A percentile compares a stretch with the other conserved stretches of the same genome.
Conservation (phyloP, 257 asterid genomes). For the Gardenia jasminoides region DNA sequence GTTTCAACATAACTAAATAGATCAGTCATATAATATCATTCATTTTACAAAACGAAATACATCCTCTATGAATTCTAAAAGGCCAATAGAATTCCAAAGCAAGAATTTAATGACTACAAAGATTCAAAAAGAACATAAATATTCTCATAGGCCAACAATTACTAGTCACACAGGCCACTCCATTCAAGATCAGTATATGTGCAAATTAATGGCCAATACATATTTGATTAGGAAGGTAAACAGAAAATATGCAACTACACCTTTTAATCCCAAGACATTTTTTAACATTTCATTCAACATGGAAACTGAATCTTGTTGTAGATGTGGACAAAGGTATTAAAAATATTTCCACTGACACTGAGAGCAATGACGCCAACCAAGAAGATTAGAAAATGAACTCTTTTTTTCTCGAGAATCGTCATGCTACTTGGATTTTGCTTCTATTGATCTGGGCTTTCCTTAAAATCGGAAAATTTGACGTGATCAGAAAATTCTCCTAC, state of each 20-base stretch:
- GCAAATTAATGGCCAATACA: not conserved
- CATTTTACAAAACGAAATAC: not conserved
- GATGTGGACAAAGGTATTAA: too few species aligned
- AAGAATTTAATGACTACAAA: not conserved
- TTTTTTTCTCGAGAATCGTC: conserved; percentile 58
- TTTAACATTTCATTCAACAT: not conserved
- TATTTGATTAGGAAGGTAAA: not conserved
- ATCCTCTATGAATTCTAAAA: too few species aligned
- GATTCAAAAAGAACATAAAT: not conserved
- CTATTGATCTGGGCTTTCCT: conserved; percentile 1
- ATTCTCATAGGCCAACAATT: too few species aligned
- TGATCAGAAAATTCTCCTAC: too few species aligned
- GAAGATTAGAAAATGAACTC: conserved; percentile 65
- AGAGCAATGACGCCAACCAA: conserved; percentile 56
- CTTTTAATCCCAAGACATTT: not conserved
- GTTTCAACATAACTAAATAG: not conserved
- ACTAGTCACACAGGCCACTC: not conserved
- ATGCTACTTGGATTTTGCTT: conserved; percentile 12
- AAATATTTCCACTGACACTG: conserved; percentile 62
- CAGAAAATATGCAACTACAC: not conserved
- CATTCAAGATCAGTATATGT: not conserved
- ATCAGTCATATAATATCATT: not conserved
- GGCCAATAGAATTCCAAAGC: not conserved
- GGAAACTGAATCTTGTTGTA: not conserved
- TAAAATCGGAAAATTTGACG: not conserved